Conservation (phyloP, 768 basidiomycete genomes). For the Trametes sanguinea region DNA sequence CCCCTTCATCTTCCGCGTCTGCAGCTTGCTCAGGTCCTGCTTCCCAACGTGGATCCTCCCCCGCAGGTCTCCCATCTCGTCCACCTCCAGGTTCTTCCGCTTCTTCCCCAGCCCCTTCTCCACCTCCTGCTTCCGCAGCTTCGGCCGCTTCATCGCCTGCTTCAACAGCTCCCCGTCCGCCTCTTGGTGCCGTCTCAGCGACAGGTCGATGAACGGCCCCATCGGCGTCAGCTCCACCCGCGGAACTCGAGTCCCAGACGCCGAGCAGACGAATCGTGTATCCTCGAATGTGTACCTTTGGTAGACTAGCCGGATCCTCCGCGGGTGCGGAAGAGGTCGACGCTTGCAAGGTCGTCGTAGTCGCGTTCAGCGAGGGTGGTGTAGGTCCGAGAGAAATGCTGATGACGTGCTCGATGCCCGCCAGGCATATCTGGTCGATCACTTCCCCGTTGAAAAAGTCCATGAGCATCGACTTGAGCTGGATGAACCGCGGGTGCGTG, state of each 20-base stretch:
- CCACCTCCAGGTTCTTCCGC: conserved; percentile 92
- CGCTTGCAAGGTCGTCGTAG: conserved; percentile 29
- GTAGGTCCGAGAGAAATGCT: conserved; percentile 75
- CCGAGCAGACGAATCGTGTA: conserved; percentile 74
- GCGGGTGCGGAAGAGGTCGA: conserved; percentile 20
- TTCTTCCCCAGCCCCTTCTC: conserved; percentile 90
- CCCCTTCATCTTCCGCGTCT: conserved; percentile 97
- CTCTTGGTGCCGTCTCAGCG: conserved; percentile 69
- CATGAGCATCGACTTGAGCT: conserved; percentile 89
- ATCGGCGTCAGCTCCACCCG: conserved; percentile 82
- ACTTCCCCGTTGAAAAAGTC: conserved; percentile 89
- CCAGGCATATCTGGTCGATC: conserved; percentile 79
- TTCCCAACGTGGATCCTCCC: conserved; percentile 87
- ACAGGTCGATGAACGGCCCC: conserved; percentile 89
- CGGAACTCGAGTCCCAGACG: conserved; percentile 80
- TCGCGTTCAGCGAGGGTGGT: conserved; percentile 52
- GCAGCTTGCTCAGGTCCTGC: conserved; percentile 85
- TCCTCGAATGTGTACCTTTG: conserved; percentile 85
- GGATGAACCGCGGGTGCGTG: conserved; percentile 87
- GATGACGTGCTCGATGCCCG: conserved; percentile 86
- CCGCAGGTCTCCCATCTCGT: conserved; percentile 96
- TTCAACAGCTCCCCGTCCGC: conserved; percentile 82
- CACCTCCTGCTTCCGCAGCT: conserved; percentile 85
- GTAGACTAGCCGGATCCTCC: conserved; percentile 43
- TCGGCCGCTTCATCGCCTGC: conserved; percentile 79